These are phyloP conservation scores for Cyberlindnera lachancei DNA, from an alignment of 805 yeast species.

Conservation along the genomic window DNA sequence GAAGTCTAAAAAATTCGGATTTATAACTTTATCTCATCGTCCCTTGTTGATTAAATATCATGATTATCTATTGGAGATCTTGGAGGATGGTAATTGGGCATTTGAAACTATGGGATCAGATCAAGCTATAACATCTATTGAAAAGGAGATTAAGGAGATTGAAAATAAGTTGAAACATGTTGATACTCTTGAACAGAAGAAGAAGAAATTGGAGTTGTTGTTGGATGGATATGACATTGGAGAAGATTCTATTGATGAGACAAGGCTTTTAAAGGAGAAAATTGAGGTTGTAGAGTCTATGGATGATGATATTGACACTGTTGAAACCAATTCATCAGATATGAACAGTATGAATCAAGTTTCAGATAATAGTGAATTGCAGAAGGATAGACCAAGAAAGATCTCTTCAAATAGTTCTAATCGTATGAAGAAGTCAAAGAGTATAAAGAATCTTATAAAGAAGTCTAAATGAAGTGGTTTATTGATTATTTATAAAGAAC, in stretches of 20 bases:
- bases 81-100: constrained; percentile 50
- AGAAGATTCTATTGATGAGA: constrained; percentile 2
- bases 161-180: constrained; percentile 53
- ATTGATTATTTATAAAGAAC: too few relatives aligned
- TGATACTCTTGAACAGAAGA: constrained; percentile 51
- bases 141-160: constrained; percentile 66
- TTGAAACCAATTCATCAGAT: too few relatives aligned
- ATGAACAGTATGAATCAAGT: too few relatives aligned
- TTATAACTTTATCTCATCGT: constrained; percentile 77
- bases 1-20: constrained; percentile 61
- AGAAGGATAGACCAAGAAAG: too few relatives aligned
- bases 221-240: constrained; percentile 19
- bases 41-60: constrained; percentile 82
- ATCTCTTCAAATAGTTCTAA: too few relatives aligned
- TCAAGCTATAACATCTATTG: constrained; percentile 59
- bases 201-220: constrained; percentile 42
- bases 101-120: constrained; percentile 60
- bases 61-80: constrained; percentile 63
- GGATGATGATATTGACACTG: too few relatives aligned
- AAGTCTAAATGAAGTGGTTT: too few relatives aligned
- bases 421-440: too few relatives aligned
- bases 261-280: constrained; percentile 4
- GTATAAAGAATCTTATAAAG: too few relatives aligned
- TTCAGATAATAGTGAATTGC: too few relatives aligned
- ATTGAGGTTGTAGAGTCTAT: constrained; percentile 2